Percentiles rank a stretch among this genome's conserved stretches.
Conservation (phyloP, 495 filamentous ascomycete genomes). For the Tuber umbilicatum region DNA sequence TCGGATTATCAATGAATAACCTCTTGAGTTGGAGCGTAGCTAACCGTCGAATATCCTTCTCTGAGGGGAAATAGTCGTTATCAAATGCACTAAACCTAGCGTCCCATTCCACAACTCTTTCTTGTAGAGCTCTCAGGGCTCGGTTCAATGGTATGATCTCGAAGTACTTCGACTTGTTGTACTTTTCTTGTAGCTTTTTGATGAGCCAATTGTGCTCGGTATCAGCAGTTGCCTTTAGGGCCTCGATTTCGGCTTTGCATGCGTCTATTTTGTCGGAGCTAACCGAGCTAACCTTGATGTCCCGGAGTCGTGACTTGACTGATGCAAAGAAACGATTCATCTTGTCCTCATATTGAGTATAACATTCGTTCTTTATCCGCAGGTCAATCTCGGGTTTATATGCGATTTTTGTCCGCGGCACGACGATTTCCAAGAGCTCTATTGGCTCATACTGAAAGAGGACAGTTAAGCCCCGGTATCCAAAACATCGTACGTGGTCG, state of each 20-base stretch:
- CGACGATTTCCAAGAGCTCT: conserved; percentile 88
- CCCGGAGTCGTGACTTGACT: conserved; percentile 71
- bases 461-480: conserved; percentile 74
- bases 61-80: conserved; percentile 86
- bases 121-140: conserved; percentile 78
- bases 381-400: conserved; percentile 97
- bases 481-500: conserved; percentile 87
- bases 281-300: conserved; percentile 85
- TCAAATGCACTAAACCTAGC: conserved; percentile 82
- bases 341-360: conserved; percentile 65
- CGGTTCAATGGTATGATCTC: conserved; percentile 89
- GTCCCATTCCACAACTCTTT: conserved; percentile 93
- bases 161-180: conserved; percentile 89
- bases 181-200: conserved; percentile 75
- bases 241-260: conserved; percentile 74
- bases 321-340: conserved; percentile 80
- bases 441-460: conserved; percentile 88
- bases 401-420: conserved; percentile 78
- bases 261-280: conserved; percentile 73
- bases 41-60: conserved; percentile 90
- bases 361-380: conserved; percentile 85
- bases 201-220: conserved; percentile 71
- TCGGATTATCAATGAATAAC: conserved; percentile 86
- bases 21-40: conserved; percentile 89
- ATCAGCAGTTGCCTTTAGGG: conserved; percentile 62